Base-by-base conservation (phyloP, 257 asterid species). In the Eucommia ulmoides region DNA sequence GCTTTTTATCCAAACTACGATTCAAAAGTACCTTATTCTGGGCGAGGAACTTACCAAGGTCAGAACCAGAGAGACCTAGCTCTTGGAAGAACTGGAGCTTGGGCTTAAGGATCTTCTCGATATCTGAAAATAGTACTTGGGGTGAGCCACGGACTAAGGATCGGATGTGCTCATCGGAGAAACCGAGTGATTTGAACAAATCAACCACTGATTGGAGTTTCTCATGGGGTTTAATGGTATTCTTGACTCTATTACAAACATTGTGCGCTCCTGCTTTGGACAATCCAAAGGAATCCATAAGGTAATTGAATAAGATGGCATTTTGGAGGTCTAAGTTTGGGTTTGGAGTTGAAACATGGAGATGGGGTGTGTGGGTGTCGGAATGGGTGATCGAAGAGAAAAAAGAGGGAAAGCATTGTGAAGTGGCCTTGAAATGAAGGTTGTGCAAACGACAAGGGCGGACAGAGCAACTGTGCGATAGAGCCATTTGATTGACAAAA, bases 91-190 rank as follows among this genome's bases (percentile, higher is more conserved):
- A 45, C 21, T 22, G 18, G 22, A 72, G 15, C 45, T 67, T 72
- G 2, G 78, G 76, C 29, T 65, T 65, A 22, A 70, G 62, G 26
- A 53, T 70, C 12, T 44, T 70, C 19, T 57, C 76, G 22, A 62
- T 38, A 21, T 61, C 44, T 8, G 60, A 23, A 18, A 50, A 33
- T 16, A 72, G 73, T 35, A 70, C 14, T 20, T 24, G 50, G 1
- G 77, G 70, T 22, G 1, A 3, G 0, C 0, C 1, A 18, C 23
- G 29, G 50, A 23, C 58, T 44, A 52, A 24, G 38, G 67, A 50
- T 17, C 50, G 52, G 42, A 63, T 55, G 26, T 63, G 68, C 29
- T 62, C 41, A 26, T 63, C 53, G 2, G 68, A 55, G 29, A 64
- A 64, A 20, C 64, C 55, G 10, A 64, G 24, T 2, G 64, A 19